Evolutionary conservation across 2,329 filamentous ascomycete species (phyloP), one percentile per base, ranked within the genome.

Genomic region (Penicillium sp.): DNA sequence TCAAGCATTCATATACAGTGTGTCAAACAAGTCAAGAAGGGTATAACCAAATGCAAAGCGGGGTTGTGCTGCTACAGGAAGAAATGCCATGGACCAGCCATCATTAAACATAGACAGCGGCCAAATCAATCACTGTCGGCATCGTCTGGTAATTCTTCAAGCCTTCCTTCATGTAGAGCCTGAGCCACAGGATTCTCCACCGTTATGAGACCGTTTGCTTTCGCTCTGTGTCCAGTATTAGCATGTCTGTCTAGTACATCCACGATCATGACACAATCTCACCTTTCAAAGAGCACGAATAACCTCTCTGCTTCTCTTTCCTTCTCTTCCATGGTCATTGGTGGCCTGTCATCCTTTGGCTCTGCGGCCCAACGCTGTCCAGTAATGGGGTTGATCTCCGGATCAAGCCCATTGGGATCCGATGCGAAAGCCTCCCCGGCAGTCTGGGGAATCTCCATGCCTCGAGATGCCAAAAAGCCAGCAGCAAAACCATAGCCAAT

Each of bases 401-500:
- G 32, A 31, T 56, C 45, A 9, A 56, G 35, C 3, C 46, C 48
- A 13, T 50, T 42, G 4, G 48, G 13, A 13, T 54, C 57, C 3
- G 53, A 61, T 23, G 69, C 71, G 54, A 68, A 73, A 5, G 73
- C 71, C 50, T 81, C 75, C 7, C 79, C 66, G 1, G 80, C 76
- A 37, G 74, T 80, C 41, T 80, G 73, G 0, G 88, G 86, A 14
- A 95, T 71, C 0, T 82, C 74, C 9, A 96, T 79, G 38, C 92
- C 85, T 45, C 90, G 84, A 46, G 84, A 82, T 67, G 89, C 82
- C 11, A 98, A 69, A 59, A 92, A 95, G 0, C 92, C 92, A 0
- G 88, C 85, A 0, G 92, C 92, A 56, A 85, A 95, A 0, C 92
- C 92, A 58, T 95, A 98, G 0, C 92, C 92, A 9, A 98, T 85